Conservation (phyloP, 2,329 filamentous ascomycete genomes). For the Aspergillus intermedius region DNA sequence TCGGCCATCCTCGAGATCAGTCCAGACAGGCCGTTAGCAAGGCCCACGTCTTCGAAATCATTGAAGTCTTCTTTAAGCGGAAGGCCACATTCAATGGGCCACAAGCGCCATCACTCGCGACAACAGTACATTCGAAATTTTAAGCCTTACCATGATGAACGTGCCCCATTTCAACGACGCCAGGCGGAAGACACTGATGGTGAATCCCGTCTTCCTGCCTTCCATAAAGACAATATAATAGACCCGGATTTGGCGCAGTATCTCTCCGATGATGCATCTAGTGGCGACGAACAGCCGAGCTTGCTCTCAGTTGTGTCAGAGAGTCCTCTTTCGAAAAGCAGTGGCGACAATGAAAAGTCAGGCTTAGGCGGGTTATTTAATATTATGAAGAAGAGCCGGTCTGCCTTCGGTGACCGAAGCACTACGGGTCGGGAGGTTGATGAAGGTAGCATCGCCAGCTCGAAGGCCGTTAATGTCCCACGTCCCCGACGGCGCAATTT, state of each 20-base stretch:
- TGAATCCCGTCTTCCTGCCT: constrained; percentile 71
- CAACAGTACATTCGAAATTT: constrained; percentile 75
- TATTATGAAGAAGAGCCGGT: constrained; percentile 68
- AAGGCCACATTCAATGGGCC: constrained; percentile 70
- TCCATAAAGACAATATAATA: constrained; percentile 97
- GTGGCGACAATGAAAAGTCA: constrained; percentile 65
- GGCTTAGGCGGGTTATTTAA: constrained; percentile 67
- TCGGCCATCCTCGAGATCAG: constrained; percentile 90
- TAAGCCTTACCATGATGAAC: constrained; percentile 66
- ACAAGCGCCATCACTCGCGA: constrained; percentile 81
- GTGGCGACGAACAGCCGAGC: constrained; percentile 84
- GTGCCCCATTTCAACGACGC: constrained; percentile 79
- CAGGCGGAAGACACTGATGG: constrained; percentile 59
- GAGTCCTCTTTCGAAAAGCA: constrained; percentile 56
- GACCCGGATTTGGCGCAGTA: constrained; percentile 93
- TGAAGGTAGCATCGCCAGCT: constrained; percentile 58
- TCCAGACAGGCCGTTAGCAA: constrained; percentile 64
- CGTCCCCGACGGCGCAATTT: constrained; percentile 70
- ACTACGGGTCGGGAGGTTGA: constrained; percentile 61
- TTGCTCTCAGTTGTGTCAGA: constrained; percentile 69
- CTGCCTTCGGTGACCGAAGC: constrained; percentile 66
- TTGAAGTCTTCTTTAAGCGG: constrained; percentile 64
- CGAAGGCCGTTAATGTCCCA: constrained; percentile 53
- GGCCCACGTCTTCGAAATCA: constrained; percentile 92
- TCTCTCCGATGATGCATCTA: constrained; percentile 90